These are phyloP conservation scores for Neurospora sp. DNA, from an alignment of 495 filamentous ascomycete genomes.

Conservation along the genomic window DNA sequence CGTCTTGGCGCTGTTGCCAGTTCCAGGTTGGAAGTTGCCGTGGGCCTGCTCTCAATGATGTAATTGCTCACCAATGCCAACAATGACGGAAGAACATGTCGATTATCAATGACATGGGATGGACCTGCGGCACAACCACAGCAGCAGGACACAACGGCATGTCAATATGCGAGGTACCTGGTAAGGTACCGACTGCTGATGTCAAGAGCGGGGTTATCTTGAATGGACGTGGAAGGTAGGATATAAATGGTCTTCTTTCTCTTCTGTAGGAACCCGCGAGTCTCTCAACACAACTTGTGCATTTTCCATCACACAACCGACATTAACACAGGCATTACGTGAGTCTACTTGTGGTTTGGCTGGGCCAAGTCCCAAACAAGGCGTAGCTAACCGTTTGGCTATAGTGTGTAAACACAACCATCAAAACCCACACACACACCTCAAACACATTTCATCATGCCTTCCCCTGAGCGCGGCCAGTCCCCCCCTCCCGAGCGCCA, in stretches of 20 bases:
- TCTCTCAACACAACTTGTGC: not conserved
- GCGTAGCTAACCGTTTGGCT: not conserved
- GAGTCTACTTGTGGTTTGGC: not conserved
- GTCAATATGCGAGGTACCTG: not conserved
- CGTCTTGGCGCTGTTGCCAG: not conserved
- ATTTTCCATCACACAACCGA: not conserved
- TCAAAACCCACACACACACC: not conserved
- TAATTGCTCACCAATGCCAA: not conserved
- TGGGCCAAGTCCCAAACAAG: not conserved
- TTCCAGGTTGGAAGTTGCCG: not conserved
- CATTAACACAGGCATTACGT: not conserved
- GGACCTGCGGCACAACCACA: not conserved
- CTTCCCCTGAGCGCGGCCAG: slow-evolving; percentile 50
- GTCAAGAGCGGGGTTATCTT: not conserved
- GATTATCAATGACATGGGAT: not conserved
- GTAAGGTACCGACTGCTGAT: not conserved
- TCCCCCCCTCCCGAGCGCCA: slow-evolving; percentile 70
- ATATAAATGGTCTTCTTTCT: not conserved
- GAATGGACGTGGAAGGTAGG: not conserved
- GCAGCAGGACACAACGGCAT: not conserved
- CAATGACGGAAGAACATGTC: not conserved
- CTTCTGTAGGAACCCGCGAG: not conserved
- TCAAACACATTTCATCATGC: slow-evolving; percentile 8
- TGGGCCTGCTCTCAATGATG: not conserved
- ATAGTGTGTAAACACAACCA: not conserved